Base-by-base conservation (phyloP, 2,329 filamentous ascomycete species). In the Diatrype stigma region DNA sequence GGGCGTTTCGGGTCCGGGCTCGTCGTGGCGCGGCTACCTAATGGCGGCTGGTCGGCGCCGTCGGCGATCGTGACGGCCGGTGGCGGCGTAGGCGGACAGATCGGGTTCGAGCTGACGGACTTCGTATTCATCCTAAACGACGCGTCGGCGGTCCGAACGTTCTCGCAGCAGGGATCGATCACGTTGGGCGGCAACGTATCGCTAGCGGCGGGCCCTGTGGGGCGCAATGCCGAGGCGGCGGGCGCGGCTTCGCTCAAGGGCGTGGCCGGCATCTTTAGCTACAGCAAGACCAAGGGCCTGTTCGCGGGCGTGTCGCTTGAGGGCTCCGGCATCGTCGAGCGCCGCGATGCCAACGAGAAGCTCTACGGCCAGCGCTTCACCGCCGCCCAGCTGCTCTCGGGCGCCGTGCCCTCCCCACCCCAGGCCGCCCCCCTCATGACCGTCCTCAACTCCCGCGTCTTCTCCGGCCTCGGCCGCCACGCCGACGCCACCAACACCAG, bases 41-140 rank as follows among this genome's bases (percentile, higher is more conserved):
- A 93, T 67, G 89, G 89, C 38, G 77, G 77, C 51, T 95, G 89
- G 89, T 90, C 86, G 57, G 89, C 89, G 3, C 89, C 89, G 12
- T 87, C 84, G 51, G 90, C 89, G 47, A 91, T 94, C 64, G 85
- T 86, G 48, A 91, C 88, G 1, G 84, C 87, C 26, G 90, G 90
- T 59, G 90, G 86, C 49, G 90, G 89, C 22, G 89, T 95, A 58
- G 89, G 89, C 59, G 89, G 89, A 38, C 89, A 94, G 72, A 90
- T 95, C 63, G 89, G 89, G 34, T 89, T 93, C 70, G 90, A 95
- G 70, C 72, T 95, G 55, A 94, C 90, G 52, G 90, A 94, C 69
- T 99, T 99, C 67, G 94, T 99, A 67, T 97, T 99, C 73, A 96
- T 99, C 59, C 84, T 99, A 58, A 99, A 99, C 73, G 93, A 99